Evolutionary conservation across 768 basidiomycete species (phyloP), one percentile per base, ranked within the genome.

Genomic region (Trametes sanguinea): DNA sequence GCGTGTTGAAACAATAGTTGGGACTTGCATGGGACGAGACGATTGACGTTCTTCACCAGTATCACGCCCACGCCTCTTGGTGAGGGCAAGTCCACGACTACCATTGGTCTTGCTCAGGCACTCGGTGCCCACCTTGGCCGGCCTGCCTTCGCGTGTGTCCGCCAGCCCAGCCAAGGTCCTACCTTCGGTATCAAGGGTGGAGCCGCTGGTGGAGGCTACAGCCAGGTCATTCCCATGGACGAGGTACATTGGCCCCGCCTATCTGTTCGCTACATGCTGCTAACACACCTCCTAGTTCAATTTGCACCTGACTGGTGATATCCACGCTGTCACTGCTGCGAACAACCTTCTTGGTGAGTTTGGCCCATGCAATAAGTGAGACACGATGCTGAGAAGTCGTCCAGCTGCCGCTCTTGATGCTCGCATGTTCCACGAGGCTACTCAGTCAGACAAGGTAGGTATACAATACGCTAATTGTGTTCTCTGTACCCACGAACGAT

Each of bases 121-220:
- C 83, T 99, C 61, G 94, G 94, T 45, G 97, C 95, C 48, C 94
- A 97, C 73, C 85, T 98, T 39, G 88, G 88, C 61, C 93, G 95
- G 57, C 89, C 93, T 35, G 84, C 94, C 9, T 98, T 97, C 74
- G 96, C 97, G 48, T 97, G 95, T 74, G 95, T 98, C 27, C 89
- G 96, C 57, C 97, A 99, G 73, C 97, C 97, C 4, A 95, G 94
- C 77, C 96, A 99, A 76, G 96, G 97, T 11, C 96, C 96, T 37
- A 98, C 96, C 0, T 99, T 98, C 73, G 96, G 96, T 67, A 97
- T 99, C 81, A 99, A 99, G 76, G 96, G 96, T 67, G 97, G 96
- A 69, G 96, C 96, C 40, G 96, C 96, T 45, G 96, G 97, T 43
- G 96, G 96, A 63, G 96, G 96, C 54, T 99, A 98, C 79, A 94